A percentile compares a stretch with the other conserved stretches of the same genome.
Evolutionary conservation across 2,329 filamentous ascomycete species (phyloP).

Genomic region (Alternaria brassicae): DNA sequence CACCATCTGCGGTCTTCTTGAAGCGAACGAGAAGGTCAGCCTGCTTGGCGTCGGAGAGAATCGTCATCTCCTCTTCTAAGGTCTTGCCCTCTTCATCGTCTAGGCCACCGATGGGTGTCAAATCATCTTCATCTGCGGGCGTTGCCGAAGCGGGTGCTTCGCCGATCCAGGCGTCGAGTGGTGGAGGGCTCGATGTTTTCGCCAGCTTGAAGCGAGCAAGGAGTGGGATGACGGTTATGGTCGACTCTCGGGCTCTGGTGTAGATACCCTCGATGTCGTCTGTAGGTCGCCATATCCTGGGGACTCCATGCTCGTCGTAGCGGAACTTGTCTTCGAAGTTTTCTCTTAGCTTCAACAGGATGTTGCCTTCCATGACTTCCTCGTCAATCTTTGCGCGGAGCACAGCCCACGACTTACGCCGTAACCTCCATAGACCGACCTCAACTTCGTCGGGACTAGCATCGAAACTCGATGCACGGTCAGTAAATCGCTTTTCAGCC

Average conservation of each 20-base stretch:
- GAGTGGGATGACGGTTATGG: constrained; percentile 86
- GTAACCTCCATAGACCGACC: constrained; percentile 88
- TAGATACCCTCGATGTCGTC: constrained; percentile 98
- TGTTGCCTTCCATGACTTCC: constrained; percentile 97
- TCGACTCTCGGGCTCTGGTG: constrained; percentile 89
- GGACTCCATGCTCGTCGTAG: constrained; percentile 93
- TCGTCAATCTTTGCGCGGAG: constrained; percentile 91
- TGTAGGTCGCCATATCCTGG: constrained; percentile 92
- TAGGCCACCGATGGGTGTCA: constrained; percentile 87
- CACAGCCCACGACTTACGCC: constrained; percentile 93
- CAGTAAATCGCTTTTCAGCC: constrained; percentile 83
- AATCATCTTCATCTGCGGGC: constrained; percentile 86
- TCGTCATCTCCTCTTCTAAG: constrained; percentile 93
- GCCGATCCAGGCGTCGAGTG: constrained; percentile 85
- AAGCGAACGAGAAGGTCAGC: constrained; percentile 93
- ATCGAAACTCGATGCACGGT: constrained; percentile 91
- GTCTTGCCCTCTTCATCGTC: constrained; percentile 95
- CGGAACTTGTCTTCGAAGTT: constrained; percentile 99
- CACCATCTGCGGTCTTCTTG: constrained; percentile 97
- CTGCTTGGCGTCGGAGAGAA: constrained; percentile 88
- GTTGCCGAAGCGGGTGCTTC: constrained; percentile 76
- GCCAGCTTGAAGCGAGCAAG: constrained; percentile 83
- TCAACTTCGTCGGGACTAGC: constrained; percentile 90
- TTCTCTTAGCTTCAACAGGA: constrained; percentile 91
- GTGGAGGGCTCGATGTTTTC: constrained; percentile 76